Base-by-base conservation (phyloP, 2,329 filamentous ascomycete species). In the Botrytis hyacinthi region DNA sequence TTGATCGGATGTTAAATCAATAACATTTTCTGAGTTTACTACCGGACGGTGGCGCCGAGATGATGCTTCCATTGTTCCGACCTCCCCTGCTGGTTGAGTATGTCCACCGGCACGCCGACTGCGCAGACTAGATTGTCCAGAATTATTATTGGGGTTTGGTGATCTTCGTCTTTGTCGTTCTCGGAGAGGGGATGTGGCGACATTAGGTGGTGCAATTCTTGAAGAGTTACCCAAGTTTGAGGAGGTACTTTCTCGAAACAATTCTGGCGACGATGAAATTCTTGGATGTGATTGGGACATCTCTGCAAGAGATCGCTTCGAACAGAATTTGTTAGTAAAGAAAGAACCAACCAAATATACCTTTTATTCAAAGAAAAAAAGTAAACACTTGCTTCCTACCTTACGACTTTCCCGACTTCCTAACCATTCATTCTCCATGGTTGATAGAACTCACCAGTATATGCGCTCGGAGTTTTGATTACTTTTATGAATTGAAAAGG, bases 1-100 rank as follows among this genome's bases (percentile, higher is more conserved):
- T 60, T 74, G 35, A 3, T 81, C 80, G 14, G 80, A 77, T 12
- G 80, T 81, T 14, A 81, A 76, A 75, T 81, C 80, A 70, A 81
- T 81, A 29, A 81, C 74, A 8, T 79, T 78, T 74, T 79, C 78
- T 22, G 78, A 77, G 10, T 75, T 75, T 9, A 79, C 78, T 75
- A 79, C 77, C 22, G 78, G 77, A 5, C 76, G 72, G 66, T 74
- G 76, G 71, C 78, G 78, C 60, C 79, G 75, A 29, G 75, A 75
- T 32, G 78, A 75, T 37, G 75, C 72, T 59, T 76, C 44, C 79
- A 80, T 80, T 20, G 76, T 75, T 77, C 75, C 71, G 3, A 71
- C 67, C 10, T 72, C 61, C 75, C 37, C 35, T 32, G 22, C 29
- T 14, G 73, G 42, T 76, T 73, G 22, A 74, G 63, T 51, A 67